A percentile compares a stretch with the other conserved stretches of the same genome.
phyloP scores from a whole-genome alignment of 345 rosid species.

The Populus ilicifolia region DNA sequence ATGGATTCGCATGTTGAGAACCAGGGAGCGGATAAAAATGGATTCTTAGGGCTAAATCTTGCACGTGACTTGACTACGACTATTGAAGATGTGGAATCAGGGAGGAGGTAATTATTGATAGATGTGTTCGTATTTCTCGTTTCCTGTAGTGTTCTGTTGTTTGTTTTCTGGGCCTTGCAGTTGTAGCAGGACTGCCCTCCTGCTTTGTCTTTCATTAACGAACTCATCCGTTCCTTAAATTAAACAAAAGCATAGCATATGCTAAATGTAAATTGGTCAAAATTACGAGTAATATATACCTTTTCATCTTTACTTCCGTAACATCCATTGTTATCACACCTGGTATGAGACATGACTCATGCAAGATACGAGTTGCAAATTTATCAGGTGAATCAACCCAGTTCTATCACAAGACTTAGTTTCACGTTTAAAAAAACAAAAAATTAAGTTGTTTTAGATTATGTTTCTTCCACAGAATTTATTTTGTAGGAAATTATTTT shows the following conservation, averaged over 20 bases:
- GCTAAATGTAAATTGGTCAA: not conserved
- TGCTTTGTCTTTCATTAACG: not conserved
- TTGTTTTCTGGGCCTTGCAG: not conserved
- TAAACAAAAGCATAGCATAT: not conserved
- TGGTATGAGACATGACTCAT: too few species aligned
- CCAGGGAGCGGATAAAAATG: constrained; percentile 32
- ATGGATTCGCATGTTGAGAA: constrained; percentile 12
- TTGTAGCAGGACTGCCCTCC: not conserved
- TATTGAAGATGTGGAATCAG: constrained; percentile 38
- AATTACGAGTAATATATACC: not conserved
- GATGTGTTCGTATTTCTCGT: not conserved
- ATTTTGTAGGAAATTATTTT: too few species aligned
- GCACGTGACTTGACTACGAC: constrained; percentile 26
- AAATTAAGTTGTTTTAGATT: too few species aligned
- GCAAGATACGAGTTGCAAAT: too few species aligned
- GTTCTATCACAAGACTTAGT: too few species aligned
- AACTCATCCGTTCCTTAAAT: not conserved
- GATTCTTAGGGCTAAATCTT: constrained; percentile 43
- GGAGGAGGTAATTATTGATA: constrained; percentile 18
- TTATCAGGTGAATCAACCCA: too few species aligned
- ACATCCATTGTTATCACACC: too few species aligned
- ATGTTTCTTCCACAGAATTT: too few species aligned
- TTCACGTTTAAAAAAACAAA: too few species aligned
- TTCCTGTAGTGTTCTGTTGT: not conserved
- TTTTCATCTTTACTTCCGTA: not conserved